These are phyloP conservation scores for Choiromyces venosus DNA, from an alignment of 495 filamentous ascomycete genomes.

Conservation along the genomic window DNA sequence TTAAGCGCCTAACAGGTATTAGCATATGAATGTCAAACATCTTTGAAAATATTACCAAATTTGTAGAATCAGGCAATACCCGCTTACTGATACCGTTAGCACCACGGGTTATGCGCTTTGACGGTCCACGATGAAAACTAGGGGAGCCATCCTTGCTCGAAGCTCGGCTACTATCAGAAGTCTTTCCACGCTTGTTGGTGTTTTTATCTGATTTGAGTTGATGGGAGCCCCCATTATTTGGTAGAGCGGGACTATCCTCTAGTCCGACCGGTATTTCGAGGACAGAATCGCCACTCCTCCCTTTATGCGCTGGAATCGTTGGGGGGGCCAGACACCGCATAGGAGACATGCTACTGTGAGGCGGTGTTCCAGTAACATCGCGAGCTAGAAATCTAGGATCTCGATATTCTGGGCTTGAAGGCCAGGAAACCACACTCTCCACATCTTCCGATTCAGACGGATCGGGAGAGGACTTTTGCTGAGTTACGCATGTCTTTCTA, in stretches of 20 bases:
- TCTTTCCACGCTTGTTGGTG: background rate
- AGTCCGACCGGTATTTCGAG: background rate
- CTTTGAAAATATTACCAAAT: conserved; percentile 15
- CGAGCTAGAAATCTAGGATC: background rate
- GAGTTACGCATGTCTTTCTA: background rate
- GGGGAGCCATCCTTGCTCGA: background rate
- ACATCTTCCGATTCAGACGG: background rate
- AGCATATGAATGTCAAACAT: background rate
- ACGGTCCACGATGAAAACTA: background rate
- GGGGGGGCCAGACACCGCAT: background rate
- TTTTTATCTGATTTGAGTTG: background rate
- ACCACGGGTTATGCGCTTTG: conserved; percentile 29
- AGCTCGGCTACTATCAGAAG: background rate
- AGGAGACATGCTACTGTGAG: background rate
- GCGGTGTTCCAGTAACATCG: background rate
- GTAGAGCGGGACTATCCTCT: background rate
- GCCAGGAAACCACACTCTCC: background rate
- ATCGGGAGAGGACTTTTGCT: background rate
- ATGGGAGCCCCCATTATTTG: background rate
- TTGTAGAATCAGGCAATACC: conserved; percentile 19
- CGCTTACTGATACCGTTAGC: conserved; percentile 34
- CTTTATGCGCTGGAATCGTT: background rate
- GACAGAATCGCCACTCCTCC: background rate
- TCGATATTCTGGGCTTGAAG: background rate
- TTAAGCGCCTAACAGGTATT: background rate